A percentile compares a stretch with the other conserved stretches of the same genome.
phyloP scores from a whole-genome alignment of 371 early-diverging fungal genomes.

The Apophysomyces elegans region DNA sequence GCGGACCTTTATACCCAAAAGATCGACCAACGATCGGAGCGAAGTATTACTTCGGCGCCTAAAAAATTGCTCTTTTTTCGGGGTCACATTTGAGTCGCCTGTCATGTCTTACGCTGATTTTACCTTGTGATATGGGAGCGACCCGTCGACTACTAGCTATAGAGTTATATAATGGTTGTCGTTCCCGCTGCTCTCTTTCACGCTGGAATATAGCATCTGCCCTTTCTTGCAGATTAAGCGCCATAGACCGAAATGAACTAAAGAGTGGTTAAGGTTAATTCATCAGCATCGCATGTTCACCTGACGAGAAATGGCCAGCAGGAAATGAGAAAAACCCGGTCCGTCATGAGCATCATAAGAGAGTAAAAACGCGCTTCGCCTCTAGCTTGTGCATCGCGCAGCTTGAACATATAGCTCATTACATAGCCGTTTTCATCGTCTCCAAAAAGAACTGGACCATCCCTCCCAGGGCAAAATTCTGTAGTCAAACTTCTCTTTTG shows the following conservation, averaged over 20 bases:
- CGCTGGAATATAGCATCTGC: conserved; percentile 59
- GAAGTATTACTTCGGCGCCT: conserved; percentile 55
- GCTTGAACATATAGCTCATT: conserved; percentile 75
- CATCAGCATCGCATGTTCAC: conserved; percentile 28
- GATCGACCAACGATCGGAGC: conserved; percentile 53
- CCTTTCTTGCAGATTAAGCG: conserved; percentile 59
- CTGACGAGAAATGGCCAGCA: conserved; percentile 74
- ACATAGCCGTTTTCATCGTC: conserved; percentile 76
- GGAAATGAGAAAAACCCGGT: conserved; percentile 69
- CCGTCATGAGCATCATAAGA: conserved; percentile 72
- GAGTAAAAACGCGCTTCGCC: conserved; percentile 71
- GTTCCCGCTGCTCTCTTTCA: conserved; percentile 39
- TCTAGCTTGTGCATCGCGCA: conserved; percentile 71
- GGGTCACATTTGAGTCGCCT: conserved; percentile 4
- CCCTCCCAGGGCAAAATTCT: conserved; percentile 72
- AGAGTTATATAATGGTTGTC: conserved; percentile 42
- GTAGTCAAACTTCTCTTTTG: conserved; percentile 57
- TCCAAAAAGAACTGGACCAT: conserved; percentile 77
- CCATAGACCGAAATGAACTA: conserved; percentile 62
- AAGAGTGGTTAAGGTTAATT: neutral
- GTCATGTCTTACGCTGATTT: conserved; percentile 8
- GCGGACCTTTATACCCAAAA: conserved; percentile 52
- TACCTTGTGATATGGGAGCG: conserved; percentile 58
- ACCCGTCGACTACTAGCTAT: conserved; percentile 49
- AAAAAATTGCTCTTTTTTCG: conserved; percentile 50